phyloP scores from a whole-genome alignment of 2,329 filamentous ascomycete species.

The Fusarium albosuccineum region DNA sequence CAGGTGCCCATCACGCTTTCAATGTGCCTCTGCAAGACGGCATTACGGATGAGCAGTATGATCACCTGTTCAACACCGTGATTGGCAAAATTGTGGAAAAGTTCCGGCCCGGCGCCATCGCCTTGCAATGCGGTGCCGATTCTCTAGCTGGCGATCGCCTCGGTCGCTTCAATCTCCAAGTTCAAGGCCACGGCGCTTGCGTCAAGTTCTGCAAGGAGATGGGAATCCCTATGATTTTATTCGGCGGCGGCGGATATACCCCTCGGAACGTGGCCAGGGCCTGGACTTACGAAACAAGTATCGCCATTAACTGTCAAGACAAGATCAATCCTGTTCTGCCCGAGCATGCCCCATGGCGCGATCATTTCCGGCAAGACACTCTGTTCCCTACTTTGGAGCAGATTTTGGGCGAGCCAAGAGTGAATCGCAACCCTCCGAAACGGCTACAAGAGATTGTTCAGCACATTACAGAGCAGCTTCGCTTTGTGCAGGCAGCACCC shows the following conservation, averaged over 20 bases:
- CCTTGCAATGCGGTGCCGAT: conserved; percentile 95
- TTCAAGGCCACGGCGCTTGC: conserved; percentile 92
- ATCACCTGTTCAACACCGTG: conserved; percentile 84
- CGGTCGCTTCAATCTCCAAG: conserved; percentile 96
- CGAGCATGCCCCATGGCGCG: conserved; percentile 83
- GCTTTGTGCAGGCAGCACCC: conserved; percentile 86
- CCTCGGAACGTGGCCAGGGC: conserved; percentile 95
- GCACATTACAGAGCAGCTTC: conserved; percentile 85
- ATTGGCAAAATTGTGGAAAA: conserved; percentile 82
- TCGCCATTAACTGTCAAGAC: conserved; percentile 82
- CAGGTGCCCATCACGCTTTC: conserved; percentile 88
- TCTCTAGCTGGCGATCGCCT: conserved; percentile 93
- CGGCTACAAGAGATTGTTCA: conserved; percentile 81
- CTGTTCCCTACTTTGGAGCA: conserved; percentile 89
- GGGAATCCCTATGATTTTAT: conserved; percentile 84
- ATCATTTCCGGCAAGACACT: conserved; percentile 88
- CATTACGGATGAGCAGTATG: conserved; percentile 91
- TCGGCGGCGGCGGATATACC: conserved; percentile 96
- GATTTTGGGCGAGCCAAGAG: conserved; percentile 73
- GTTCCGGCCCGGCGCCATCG: conserved; percentile 91
- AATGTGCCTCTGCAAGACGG: conserved; percentile 93
- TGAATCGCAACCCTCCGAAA: conserved; percentile 84
- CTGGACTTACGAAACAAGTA: conserved; percentile 96
- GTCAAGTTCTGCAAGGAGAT: conserved; percentile 89
- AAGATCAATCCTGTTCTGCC: conserved; percentile 81